Conservation (phyloP, 768 basidiomycete genomes). For the Tylopilus sp. region DNA sequence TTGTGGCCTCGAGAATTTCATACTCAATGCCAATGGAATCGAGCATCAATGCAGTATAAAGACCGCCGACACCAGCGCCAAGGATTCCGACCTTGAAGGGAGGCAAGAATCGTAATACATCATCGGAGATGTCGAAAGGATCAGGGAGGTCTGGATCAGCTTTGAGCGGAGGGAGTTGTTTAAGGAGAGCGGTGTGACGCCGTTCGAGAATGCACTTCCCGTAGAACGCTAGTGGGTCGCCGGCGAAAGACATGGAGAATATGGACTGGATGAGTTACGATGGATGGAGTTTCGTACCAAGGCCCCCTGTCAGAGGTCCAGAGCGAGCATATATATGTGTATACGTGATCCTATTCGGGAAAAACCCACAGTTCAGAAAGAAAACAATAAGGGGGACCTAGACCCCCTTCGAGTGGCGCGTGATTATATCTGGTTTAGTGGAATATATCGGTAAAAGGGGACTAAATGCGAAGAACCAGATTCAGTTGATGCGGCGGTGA, state of each 20-base stretch:
- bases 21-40: conserved; percentile 27
- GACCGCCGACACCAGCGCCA: conserved; percentile 28
- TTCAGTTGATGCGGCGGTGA: no score
- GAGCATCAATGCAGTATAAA: conserved; percentile 39
- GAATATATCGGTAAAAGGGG: no score
- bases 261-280: neutral
- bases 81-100: conserved; percentile 16
- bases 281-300: no score
- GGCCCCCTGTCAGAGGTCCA: no score
- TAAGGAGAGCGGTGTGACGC: neutral
- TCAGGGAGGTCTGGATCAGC: neutral
- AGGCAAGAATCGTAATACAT: neutral
- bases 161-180: neutral
- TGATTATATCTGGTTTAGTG: no score
- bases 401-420: no score
- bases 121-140: neutral
- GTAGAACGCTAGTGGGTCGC: conserved; percentile 16
- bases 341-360: no score
- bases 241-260: conserved; percentile 10
- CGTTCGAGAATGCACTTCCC: conserved; percentile 15
- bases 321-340: no score
- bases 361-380: no score
- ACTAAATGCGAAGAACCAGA: no score
- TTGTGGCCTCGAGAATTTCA: conserved; percentile 42
- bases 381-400: no score